Base-by-base conservation (phyloP, 495 filamentous ascomycete species). In the Rusavskia elegans region DNA sequence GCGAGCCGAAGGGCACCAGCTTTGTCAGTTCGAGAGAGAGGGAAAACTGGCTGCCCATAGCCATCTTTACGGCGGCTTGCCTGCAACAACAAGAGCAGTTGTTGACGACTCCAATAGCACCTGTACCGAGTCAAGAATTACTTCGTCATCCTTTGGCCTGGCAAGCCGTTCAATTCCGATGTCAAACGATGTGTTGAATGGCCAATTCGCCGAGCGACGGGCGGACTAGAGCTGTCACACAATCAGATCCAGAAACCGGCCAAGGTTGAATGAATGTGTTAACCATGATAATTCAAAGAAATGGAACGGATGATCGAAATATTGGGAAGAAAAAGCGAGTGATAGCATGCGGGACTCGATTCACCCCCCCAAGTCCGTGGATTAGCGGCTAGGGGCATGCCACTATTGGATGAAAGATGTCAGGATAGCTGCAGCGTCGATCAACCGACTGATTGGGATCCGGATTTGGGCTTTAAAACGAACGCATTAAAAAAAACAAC, bases 1-100 rank as follows among this genome's bases (percentile, higher is more conserved):
- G 35, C 7, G 50, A 27, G 11, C 36, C 36, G 27, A 52, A 52
- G 20, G 50, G 50, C 29, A 52, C 39, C 4, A 52, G 50, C 39
- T 44, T 52, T 9, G 50, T 42, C 11, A 52, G n/a, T n/a, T 52
- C 50, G 1, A 52, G 4, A 5, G 50, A 52, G 9, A 52, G 39
- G 17, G 50, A 52, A 25, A 52, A 52, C 30, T 44, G 50, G 27
- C 25, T 44, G 19, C n/a, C 13, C 35, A 52, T 9, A 17, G 50
- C 11, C 50, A 52, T 25, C 35, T 5, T 37, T 25, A 23, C 14
- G 30, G 5, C 8, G 14, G 10, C 30, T n/a, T n/a, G 10, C 48
- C n/a, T 19, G 30, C 4, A 23, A 14, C 10, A 50, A 10, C 27
- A 23, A 14, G 6, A 13, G 2, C 11, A 11, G 21, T 45, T 16